Percentiles rank a stretch among this genome's conserved stretches.
phyloP scores from a whole-genome alignment of 768 basidiomycete species.

The Termitomyces sp. region DNA sequence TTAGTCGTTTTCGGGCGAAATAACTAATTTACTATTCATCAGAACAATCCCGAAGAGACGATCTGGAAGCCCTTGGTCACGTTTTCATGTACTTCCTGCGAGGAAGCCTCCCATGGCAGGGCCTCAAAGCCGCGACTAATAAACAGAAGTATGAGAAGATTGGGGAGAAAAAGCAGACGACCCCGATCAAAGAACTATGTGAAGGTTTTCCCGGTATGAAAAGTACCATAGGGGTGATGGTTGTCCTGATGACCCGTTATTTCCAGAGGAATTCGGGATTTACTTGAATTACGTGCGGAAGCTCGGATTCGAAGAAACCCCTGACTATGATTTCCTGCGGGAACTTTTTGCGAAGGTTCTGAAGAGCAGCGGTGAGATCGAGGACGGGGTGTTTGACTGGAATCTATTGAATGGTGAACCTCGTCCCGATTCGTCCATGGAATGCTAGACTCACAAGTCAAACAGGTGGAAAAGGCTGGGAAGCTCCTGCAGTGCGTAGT shows the following conservation, averaged over 20 bases:
- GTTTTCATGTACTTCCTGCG: slow-evolving; percentile 99
- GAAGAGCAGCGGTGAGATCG: slow-evolving; percentile 85
- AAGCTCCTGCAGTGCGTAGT: slow-evolving; percentile 65
- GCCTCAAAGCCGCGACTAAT: slow-evolving; percentile 98
- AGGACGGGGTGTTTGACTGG: slow-evolving; percentile 97
- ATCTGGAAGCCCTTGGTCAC: slow-evolving; percentile 97
- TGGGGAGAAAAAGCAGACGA: slow-evolving; percentile 99
- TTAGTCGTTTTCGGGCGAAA: slow-evolving; percentile 5
- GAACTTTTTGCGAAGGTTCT: slow-evolving; percentile 93
- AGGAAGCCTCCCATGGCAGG: slow-evolving; percentile 98
- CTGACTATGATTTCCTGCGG: slow-evolving; percentile 97
- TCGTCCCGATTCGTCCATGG: not conserved
- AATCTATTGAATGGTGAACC: slow-evolving; percentile 78
- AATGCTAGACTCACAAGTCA: slow-evolving; percentile 5
- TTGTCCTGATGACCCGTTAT: slow-evolving; percentile 6
- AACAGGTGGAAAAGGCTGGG: slow-evolving; percentile 91
- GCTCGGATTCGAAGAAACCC: slow-evolving; percentile 97
- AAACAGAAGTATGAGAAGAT: slow-evolving; percentile 99
- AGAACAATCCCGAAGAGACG: slow-evolving; percentile 94
- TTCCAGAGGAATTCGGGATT: slow-evolving; percentile 93
- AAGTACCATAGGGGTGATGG: slow-evolving; percentile 10
- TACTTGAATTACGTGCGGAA: slow-evolving; percentile 99
- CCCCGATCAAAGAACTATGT: slow-evolving; percentile 94
- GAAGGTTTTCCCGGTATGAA: slow-evolving; percentile 88
- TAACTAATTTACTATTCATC: slow-evolving; percentile 9